Conservation (phyloP, 2,329 filamentous ascomycete species). For the Scedosporium dehoogii region DNA sequence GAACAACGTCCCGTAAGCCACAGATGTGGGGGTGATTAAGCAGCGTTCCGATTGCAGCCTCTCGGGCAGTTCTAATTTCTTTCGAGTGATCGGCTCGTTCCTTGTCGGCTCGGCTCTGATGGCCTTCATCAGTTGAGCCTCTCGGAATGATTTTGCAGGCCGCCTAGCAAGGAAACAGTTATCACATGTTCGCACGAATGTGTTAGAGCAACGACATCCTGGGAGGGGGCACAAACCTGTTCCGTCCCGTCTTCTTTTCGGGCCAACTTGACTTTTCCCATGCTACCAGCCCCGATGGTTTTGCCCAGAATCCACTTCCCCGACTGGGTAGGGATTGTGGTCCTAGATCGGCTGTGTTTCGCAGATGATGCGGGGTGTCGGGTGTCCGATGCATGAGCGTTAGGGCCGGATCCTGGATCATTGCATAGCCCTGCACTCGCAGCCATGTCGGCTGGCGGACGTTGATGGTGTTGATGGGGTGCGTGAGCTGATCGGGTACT, state of each 20-base stretch:
- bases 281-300: slow-evolving; percentile 93
- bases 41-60: slow-evolving; percentile 92
- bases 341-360: slow-evolving; percentile 51
- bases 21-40: slow-evolving; percentile 94
- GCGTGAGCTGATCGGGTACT: slow-evolving; percentile 7
- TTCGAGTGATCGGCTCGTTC: slow-evolving; percentile 94
- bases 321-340: slow-evolving; percentile 80
- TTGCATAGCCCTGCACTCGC: not conserved
- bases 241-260: slow-evolving; percentile 83
- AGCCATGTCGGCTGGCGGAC: not conserved
- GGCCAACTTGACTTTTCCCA: slow-evolving; percentile 97
- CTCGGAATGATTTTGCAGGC: slow-evolving; percentile 96
- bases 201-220: not conserved
- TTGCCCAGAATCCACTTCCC: slow-evolving; percentile 94
- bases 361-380: slow-evolving; percentile 6
- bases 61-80: slow-evolving; percentile 86
- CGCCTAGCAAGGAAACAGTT: slow-evolving; percentile 44
- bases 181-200: not conserved
- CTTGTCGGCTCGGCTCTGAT: slow-evolving; percentile 58
- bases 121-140: slow-evolving; percentile 78
- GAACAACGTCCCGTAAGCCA: slow-evolving; percentile 86
- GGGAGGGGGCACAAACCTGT: slow-evolving; percentile 49
- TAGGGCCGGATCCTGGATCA: not conserved
- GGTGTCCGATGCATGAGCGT: not conserved
- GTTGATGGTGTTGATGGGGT: slow-evolving; percentile 5